Evolutionary conservation across 306 rosid species (phyloP).

Genomic region (Dalbergia cultrata): DNA sequence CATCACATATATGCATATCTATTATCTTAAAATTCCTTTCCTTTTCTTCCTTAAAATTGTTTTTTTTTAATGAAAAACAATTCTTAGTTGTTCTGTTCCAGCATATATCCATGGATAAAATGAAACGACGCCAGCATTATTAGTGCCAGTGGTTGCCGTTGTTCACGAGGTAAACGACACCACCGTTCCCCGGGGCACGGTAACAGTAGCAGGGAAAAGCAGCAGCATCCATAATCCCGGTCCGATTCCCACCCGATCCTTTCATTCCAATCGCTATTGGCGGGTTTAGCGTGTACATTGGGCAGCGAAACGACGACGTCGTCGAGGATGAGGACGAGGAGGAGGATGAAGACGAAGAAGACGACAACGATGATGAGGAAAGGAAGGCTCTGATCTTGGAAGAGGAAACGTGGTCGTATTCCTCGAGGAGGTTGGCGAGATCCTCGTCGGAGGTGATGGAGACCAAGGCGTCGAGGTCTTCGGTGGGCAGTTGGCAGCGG

Average conservation of each 20-base stretch:
- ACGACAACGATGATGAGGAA: slow-evolving; percentile 59
- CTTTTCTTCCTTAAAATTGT: background rate
- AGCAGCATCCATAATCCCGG: slow-evolving; percentile 55
- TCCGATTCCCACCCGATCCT: slow-evolving; percentile 45
- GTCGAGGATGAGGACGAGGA: slow-evolving; percentile 42
- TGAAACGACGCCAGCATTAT: slow-evolving; percentile 25
- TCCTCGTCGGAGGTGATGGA: slow-evolving; percentile 93
- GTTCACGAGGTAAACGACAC: slow-evolving; percentile 66
- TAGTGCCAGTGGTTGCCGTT: slow-evolving; percentile 85
- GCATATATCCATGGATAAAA: slow-evolving; percentile 27
- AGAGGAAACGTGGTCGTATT: slow-evolving; percentile 70
- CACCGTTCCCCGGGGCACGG: slow-evolving; percentile 56
- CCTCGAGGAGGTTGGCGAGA: slow-evolving; percentile 85
- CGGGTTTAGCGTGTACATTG: slow-evolving; percentile 15
- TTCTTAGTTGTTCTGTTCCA: slow-evolving; percentile 7
- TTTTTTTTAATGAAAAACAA: background rate
- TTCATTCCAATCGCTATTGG: slow-evolving; percentile 18
- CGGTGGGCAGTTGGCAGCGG: slow-evolving; percentile 91
- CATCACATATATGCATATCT: background rate
- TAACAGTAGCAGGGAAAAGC: slow-evolving; percentile 52
- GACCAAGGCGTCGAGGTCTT: slow-evolving; percentile 92
- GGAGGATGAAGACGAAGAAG: slow-evolving; percentile 43
- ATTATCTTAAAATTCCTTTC: background rate
- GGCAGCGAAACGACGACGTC: slow-evolving; percentile 49
- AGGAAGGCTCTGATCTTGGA: slow-evolving; percentile 88